These are phyloP conservation scores for Fusarium mangiferae DNA, from an alignment of 2,329 filamentous ascomycete species.

Conservation along the genomic window DNA sequence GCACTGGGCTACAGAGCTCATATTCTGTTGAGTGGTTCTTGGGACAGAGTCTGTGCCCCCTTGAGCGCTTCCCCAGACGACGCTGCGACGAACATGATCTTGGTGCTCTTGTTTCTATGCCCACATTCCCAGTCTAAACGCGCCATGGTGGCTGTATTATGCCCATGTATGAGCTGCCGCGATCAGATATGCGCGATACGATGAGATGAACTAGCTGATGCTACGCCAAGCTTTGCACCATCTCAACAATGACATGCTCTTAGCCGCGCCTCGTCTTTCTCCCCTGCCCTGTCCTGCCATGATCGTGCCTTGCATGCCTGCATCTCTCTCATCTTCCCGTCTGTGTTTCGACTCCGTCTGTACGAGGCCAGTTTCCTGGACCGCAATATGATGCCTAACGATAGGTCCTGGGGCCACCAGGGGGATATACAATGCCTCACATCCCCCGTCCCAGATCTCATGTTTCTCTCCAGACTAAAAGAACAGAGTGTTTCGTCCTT, in stretches of 20 bases:
- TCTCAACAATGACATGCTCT: slow-evolving; percentile 12
- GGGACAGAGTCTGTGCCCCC: slow-evolving; percentile 10
- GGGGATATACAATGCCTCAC: slow-evolving; percentile 31
- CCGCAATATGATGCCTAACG: slow-evolving; percentile 32
- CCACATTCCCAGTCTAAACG: slow-evolving; percentile 5
- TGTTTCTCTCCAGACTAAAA: slow-evolving; percentile 28
- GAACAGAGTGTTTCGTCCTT: slow-evolving; percentile 37
- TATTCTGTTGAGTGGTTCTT: slow-evolving; percentile 7
- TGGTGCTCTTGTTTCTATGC: slow-evolving; percentile 7
- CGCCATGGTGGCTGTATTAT: slow-evolving; percentile 12
- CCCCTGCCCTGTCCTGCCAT: not conserved
- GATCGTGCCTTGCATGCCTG: slow-evolving; percentile 25
- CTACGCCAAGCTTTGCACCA: slow-evolving; percentile 16
- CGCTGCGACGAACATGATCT: slow-evolving; percentile 5
- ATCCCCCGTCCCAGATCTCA: slow-evolving; percentile 20
- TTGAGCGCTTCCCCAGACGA: slow-evolving; percentile 36
- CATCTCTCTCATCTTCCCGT: slow-evolving; percentile 12
- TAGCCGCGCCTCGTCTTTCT: slow-evolving; percentile 34
- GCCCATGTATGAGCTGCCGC: slow-evolving; percentile 14
- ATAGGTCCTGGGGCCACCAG: slow-evolving; percentile 32
- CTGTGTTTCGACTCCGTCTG: slow-evolving; percentile 14
- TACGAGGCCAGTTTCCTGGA: slow-evolving; percentile 41
- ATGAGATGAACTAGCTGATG: slow-evolving; percentile 27
- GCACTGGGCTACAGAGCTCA: not conserved
- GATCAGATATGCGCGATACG: slow-evolving; percentile 31